Evolutionary conservation across 2,329 filamentous ascomycete genomes (phyloP), one percentile per base, ranked within the genome.

Genomic region (Tolypocladium endophyticum): DNA sequence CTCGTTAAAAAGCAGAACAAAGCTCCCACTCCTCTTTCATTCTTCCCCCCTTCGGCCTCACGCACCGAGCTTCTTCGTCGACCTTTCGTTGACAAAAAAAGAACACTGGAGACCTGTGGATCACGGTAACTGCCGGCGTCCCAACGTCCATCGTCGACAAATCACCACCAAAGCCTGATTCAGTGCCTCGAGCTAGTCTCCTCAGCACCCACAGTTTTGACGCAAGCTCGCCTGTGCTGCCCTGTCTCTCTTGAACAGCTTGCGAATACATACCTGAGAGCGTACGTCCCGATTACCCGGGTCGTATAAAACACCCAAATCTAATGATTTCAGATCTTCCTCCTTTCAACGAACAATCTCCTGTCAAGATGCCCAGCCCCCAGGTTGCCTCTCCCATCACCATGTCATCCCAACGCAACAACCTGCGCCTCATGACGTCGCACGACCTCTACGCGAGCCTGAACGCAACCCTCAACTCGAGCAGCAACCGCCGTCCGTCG

Each of bases 381-480:
- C 72, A 72, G 62, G 63, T 72, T 64, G 72, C 74, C 59, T 73
- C 79, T 28, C 77, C 81, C 9, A 70, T 80, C 60, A 74, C 80
- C 59, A 74, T 81, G 67, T 74, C 79, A 63, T 73, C 76, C 52
- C 77, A 77, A 67, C 76, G 77, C 64, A 74, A 69, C 60, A 74
- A 70, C 59, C 73, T 79, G 60, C 73, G 75, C 61, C 67, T 79
- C 58, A 69, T 77, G 66, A 78, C 76, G 53, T 68, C 71, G 0
- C 77, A 81, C 60, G 81, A 84, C 61, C 73, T 84, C 41, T 80
- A 80, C 66, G 76, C 77, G 64, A 81, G 77, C 69, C 73, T 84
- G 65, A 81, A 76, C 67, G 79, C 78, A 41, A 80, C 78, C 45
- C 74, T 84, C 53, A 68, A 74, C 52, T 75, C 76, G 60, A 76